Evolutionary conservation across 345 rosid species (phyloP).

Genomic region (Excoecaria agallocha): DNA sequence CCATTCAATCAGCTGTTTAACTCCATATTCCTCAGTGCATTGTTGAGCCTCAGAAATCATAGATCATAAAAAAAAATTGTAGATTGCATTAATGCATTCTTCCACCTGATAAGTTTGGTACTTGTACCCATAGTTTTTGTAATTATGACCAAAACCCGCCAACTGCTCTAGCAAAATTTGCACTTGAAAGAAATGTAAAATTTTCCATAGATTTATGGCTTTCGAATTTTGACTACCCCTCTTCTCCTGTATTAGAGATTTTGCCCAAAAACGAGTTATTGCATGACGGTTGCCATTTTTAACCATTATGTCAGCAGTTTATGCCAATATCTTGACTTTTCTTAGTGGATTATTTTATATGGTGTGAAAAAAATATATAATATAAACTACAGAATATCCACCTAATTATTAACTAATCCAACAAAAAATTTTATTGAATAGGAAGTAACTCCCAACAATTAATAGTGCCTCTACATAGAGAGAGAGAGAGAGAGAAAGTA

Average conservation of each 20-base stretch:
- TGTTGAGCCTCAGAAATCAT: neutral
- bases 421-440: neutral
- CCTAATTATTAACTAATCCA: neutral
- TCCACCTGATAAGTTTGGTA: neutral
- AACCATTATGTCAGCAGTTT: neutral
- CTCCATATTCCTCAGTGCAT: neutral
- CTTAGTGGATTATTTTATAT: neutral
- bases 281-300: neutral
- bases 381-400: neutral
- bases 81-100: neutral
- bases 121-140: neutral
- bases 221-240: neutral
- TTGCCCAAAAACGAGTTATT: neutral
- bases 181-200: neutral
- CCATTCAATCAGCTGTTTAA: neutral
- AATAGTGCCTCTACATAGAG: neutral
- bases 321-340: neutral
- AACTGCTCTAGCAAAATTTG: neutral
- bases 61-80: neutral
- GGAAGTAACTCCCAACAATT: neutral
- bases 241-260: neutral
- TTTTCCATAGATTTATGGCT: neutral
- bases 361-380: neutral
- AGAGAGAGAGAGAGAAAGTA: no score
- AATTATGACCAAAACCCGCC: neutral